Base-by-base conservation (phyloP, 345 rosid species). In the Moricandia moricandioides region DNA sequence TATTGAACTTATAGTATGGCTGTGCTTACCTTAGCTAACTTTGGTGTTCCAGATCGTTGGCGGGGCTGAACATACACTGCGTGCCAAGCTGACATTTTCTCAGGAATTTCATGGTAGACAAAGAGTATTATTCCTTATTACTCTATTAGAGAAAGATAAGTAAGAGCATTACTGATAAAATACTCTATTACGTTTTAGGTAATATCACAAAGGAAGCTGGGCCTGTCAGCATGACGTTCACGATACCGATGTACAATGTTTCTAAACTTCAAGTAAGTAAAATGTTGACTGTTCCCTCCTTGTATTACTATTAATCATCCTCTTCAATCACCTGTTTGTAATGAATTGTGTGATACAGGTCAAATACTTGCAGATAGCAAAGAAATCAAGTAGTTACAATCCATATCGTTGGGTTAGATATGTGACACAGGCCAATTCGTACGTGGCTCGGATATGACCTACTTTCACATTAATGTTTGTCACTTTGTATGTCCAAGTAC, bases 341-440 rank as follows among this genome's bases (percentile, higher is more conserved):
- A 33, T 67, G 61, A 52, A 33, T 27, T 24, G 29, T 30, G 21
- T 65, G 27, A 18, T 65, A 83, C 92, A 95, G 99, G 97, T 95
- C 82, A 95, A 92, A 73, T 95, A 90, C 86, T 85, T 95, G 86
- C 97, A 92, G 89, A 95, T 92, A 82, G 96, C 96, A 33, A 95
- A 92, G 92, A 95, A 92, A 75, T 86, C 93, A 24, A 80, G 88
- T 60, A 72, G 81, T 17, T 82, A 87, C 61, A 92, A 92, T 80
- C 97, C 99, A 33, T 95, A 95, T 80, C 88, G 97, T 77, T 92
- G 97, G 99, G 99, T 95, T 82, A 90, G 99, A 83, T 92, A 95
- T 16, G 97, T 95, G 29, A 95, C 99, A 26, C 99, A 95, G 82
- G 93, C 99, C 69, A 95, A 95, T 75, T 95, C 99, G 2, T 95